phyloP scores from a whole-genome alignment of 1,139 yeast genomes.

The Yamadazyma taylorii region DNA sequence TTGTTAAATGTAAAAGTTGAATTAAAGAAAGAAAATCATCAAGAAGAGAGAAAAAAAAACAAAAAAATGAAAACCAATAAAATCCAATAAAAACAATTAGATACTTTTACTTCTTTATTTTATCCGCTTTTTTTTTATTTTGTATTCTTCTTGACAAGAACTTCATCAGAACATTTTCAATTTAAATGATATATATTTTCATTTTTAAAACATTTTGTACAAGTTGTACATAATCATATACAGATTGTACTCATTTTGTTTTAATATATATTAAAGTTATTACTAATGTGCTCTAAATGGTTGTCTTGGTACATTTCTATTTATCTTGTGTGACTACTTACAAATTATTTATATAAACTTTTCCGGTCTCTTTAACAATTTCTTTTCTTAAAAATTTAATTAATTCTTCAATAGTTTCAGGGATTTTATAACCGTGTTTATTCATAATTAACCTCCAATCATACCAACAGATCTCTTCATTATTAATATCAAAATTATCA shows the following conservation, averaged over 20 bases:
- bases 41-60: too few relatives aligned
- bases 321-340: not conserved
- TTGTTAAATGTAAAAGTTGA: constrained; percentile 60
- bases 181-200: too few relatives aligned
- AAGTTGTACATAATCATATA: too few relatives aligned
- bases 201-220: too few relatives aligned
- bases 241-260: too few relatives aligned
- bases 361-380: constrained; percentile 38
- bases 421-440: constrained; percentile 16
- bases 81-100: not conserved
- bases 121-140: too few relatives aligned
- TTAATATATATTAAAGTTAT: too few relatives aligned
- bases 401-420: constrained; percentile 25
- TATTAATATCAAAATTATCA: constrained; percentile 9
- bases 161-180: too few relatives aligned
- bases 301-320: not conserved
- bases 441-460: constrained; percentile 33
- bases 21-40: too few relatives aligned
- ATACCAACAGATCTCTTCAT: constrained; percentile 5
- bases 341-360: constrained; percentile 30
- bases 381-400: constrained; percentile 31
- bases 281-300: not conserved
- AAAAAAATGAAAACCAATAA: not conserved
- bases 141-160: too few relatives aligned
- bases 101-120: not conserved